phyloP scores from a whole-genome alignment of 140 eudicot species.

The Bidens hawaiensis region DNA sequence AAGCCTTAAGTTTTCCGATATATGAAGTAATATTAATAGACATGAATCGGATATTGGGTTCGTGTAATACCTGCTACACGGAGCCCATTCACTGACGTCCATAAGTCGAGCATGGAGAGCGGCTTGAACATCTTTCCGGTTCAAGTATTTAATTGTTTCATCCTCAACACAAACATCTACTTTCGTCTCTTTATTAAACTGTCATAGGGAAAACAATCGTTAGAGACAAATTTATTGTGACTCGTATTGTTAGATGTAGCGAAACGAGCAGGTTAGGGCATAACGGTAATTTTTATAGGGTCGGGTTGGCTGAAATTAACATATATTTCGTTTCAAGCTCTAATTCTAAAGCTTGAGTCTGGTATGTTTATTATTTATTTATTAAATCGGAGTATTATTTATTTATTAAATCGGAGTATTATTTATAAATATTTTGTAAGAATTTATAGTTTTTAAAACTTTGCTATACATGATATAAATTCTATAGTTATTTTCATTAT shows the following conservation, averaged over 20 bases:
- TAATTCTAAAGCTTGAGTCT: no score
- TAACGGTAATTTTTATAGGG: neutral
- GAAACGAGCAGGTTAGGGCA: neutral
- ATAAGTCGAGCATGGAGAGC: constrained; percentile 70
- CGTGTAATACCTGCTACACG: constrained; percentile 52
- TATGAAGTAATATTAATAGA: neutral
- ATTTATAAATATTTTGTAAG: no score
- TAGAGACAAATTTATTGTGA: constrained; percentile 3
- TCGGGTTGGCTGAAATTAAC: neutral
- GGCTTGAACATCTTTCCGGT: constrained; percentile 63
- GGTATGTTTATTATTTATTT: no score
- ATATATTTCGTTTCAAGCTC: no score
- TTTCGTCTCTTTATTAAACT: constrained; percentile 38
- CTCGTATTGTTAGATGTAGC: neutral
- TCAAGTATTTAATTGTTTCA: constrained; percentile 54
- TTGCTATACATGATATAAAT: no score
- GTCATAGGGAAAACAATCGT: constrained; percentile 9
- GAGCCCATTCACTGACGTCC: constrained; percentile 47
- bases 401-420: no score
- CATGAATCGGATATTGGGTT: neutral
- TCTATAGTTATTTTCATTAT: no score
- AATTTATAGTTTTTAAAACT: no score
- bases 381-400: no score
- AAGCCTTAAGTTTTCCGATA: neutral
- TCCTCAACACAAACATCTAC: constrained; percentile 71